Evolutionary conservation across 2,329 filamentous ascomycete genomes (phyloP).

Genomic region (Aspergillus unguis): DNA sequence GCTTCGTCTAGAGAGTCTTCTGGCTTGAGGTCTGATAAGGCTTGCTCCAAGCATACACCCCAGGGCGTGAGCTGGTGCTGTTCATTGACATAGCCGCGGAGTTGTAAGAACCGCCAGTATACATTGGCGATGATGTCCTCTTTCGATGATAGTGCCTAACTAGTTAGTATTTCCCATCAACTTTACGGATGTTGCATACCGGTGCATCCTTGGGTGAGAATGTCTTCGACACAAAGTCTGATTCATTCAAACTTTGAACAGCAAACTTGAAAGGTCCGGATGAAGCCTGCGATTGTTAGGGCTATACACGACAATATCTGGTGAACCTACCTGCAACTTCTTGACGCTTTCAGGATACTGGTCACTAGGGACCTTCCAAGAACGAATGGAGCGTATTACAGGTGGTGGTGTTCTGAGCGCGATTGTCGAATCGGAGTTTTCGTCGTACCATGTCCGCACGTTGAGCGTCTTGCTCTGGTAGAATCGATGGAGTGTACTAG

Average conservation of each 20-base stretch:
- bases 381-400: conserved; percentile 52
- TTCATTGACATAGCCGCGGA: conserved; percentile 78
- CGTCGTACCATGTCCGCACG: conserved; percentile 81
- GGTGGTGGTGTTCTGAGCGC: conserved; percentile 58
- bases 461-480: conserved; percentile 76
- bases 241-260: conserved; percentile 65
- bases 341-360: conserved; percentile 44
- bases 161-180: conserved; percentile 9
- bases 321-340: conserved; percentile 29
- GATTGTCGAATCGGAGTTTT: conserved; percentile 62
- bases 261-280: conserved; percentile 37
- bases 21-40: conserved; percentile 61
- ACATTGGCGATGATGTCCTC: conserved; percentile 71
- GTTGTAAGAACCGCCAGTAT: conserved; percentile 83
- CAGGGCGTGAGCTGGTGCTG: conserved; percentile 77
- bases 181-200: conserved; percentile 23
- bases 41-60: conserved; percentile 74
- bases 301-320: neutral
- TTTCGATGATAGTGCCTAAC: conserved; percentile 55
- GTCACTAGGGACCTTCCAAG: conserved; percentile 70
- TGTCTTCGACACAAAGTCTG: conserved; percentile 67
- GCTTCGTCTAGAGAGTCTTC: conserved; percentile 67
- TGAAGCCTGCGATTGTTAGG: conserved; percentile 18
- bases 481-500: conserved; percentile 75
- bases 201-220: conserved; percentile 54